phyloP scores from a whole-genome alignment of 2,329 filamentous ascomycete species.

The Biscogniauxia marginata region DNA sequence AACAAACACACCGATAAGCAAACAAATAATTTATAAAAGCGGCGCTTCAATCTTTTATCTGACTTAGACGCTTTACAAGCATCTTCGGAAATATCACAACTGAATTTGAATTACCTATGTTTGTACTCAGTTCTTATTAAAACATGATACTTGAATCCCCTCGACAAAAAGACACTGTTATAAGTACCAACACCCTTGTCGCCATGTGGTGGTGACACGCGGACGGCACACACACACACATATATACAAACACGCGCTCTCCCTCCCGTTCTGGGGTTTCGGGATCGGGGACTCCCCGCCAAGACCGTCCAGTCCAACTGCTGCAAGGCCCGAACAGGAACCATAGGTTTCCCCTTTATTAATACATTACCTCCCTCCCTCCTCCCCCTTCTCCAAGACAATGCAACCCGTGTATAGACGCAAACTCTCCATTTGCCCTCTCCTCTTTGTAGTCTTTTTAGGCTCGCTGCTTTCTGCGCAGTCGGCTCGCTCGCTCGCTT shows the following conservation, averaged over 20 bases:
- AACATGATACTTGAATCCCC: too few relatives aligned
- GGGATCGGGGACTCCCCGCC: not conserved
- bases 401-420: not conserved
- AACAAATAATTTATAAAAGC: too few relatives aligned
- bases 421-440: not conserved
- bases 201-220: constrained; percentile 29
- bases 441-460: not conserved
- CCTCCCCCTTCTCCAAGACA: not conserved
- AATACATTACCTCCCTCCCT: not conserved
- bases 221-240: constrained; percentile 3
- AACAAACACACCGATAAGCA: too few relatives aligned
- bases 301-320: not conserved
- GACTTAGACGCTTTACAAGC: too few relatives aligned
- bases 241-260: not conserved
- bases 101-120: too few relatives aligned
- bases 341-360: not conserved
- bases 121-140: too few relatives aligned
- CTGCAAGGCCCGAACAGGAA: not conserved
- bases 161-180: too few relatives aligned
- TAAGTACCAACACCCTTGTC: constrained; percentile 23
- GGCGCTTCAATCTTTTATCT: too few relatives aligned
- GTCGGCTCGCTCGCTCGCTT: not conserved
- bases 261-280: not conserved
- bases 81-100: too few relatives aligned
- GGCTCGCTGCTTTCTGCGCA: not conserved